A percentile compares a stretch with the other conserved stretches of the same genome.
Conservation (phyloP, 306 rosid genomes). For the Vigna nakashimae region DNA sequence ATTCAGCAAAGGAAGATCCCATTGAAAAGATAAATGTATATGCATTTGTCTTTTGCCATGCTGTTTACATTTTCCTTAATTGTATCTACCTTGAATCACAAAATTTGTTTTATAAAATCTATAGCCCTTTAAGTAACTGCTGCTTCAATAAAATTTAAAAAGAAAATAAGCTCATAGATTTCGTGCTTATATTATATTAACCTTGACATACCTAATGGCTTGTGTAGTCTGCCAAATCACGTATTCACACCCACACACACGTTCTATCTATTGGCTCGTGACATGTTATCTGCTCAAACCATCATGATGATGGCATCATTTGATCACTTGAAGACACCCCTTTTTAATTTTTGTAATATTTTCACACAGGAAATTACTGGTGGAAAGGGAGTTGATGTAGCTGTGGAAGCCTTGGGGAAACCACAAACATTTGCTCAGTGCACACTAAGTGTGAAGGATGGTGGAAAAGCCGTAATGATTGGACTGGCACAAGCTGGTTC, state of each 20-base stretch:
- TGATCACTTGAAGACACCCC: conserved; percentile 6
- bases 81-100: neutral
- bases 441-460: conserved; percentile 82
- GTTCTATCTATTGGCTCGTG: neutral
- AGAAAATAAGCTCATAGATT: neutral
- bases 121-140: neutral
- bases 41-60: conserved; percentile 45
- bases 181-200: neutral
- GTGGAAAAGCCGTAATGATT: conserved; percentile 97
- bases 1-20: conserved; percentile 81
- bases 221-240: conserved; percentile 12
- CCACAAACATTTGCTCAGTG: conserved; percentile 90
- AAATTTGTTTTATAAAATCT: conserved; percentile 13
- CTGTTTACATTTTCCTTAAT: conserved; percentile 12
- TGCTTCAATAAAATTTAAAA: conserved; percentile 15
- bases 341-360: conserved; percentile 29
- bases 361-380: conserved; percentile 85
- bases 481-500: conserved; percentile 84
- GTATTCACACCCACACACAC: neutral
- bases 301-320: conserved; percentile 28
- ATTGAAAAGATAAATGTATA: conserved; percentile 76
- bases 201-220: neutral
- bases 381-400: conserved; percentile 91
- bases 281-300: conserved; percentile 16
- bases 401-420: conserved; percentile 95